Conservation (phyloP, 495 filamentous ascomycete genomes). For the Aspergillus affinis region DNA sequence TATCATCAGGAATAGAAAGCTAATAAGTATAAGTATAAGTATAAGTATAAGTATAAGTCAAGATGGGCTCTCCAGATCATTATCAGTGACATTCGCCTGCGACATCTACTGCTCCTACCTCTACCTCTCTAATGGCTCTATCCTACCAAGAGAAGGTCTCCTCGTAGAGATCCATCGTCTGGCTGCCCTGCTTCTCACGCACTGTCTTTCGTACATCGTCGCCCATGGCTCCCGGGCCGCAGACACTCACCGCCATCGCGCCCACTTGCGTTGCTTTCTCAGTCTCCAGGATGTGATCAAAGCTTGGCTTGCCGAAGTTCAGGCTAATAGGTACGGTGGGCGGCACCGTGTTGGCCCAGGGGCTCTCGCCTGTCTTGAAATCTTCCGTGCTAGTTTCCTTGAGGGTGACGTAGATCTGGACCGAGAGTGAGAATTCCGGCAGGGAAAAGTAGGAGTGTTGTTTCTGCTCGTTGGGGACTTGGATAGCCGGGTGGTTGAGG, state of each 20-base stretch:
- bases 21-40: neutral
- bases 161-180: constrained; percentile 43
- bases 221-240: constrained; percentile 44
- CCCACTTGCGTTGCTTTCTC: constrained; percentile 41
- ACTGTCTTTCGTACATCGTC: constrained; percentile 45
- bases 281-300: constrained; percentile 31
- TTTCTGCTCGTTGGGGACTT: constrained; percentile 21
- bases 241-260: constrained; percentile 47
- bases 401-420: constrained; percentile 37
- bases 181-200: constrained; percentile 33
- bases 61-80: no score
- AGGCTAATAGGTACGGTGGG: constrained; percentile 31
- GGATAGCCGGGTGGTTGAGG: constrained; percentile 35
- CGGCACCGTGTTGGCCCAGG: constrained; percentile 34
- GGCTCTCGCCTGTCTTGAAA: constrained; percentile 26
- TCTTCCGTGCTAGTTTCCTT: constrained; percentile 28
- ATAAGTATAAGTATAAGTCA: no score
- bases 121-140: no score
- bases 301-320: constrained; percentile 35
- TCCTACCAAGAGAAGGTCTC: constrained; percentile 46
- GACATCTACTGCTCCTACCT: constrained; percentile 26
- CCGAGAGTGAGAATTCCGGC: constrained; percentile 32
- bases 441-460: constrained; percentile 33
- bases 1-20: neutral
- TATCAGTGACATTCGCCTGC: neutral